Evolutionary conservation across 1,284 basidiomycete species (phyloP), one percentile per base, ranked within the genome.

Genomic region (Inonotus obliquus): DNA sequence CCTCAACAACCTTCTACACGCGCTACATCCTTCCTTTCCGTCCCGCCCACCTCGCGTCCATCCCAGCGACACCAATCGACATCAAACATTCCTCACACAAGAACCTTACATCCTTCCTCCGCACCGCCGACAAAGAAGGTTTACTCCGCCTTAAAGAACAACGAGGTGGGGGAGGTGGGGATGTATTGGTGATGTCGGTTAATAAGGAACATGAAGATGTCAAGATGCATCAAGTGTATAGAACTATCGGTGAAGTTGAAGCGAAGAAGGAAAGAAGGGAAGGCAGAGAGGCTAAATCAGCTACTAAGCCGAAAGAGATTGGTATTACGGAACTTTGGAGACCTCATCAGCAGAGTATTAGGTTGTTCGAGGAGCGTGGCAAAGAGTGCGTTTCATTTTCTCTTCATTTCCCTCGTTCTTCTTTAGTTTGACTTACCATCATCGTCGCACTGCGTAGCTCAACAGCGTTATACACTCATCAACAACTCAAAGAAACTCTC

Each of bases 51-150:
- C 78, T 82, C 32, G 77, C 77, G 14, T 68, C 74, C 63, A 4
- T 52, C 29, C 77, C 72, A 66, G 77, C 71, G 55, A 80, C 75
- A 49, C 77, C 70, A 51, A 77, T 76, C 55, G 77, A 79, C 67
- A 85, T 86, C 73, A 94, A 87, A 69, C 81, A 82, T 59, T 94
- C 83, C 1, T 80, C 81, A 7, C 82, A 88, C 77, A 96, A 94
- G 73, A 92, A 91, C 45, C 79, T 95, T 19, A 82, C 86, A 1
- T 79, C 84, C 1, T 93, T 95, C 75, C 79, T 96, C 69, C 94
- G 92, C 70, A 70, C 81, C 21, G 77, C 80, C 4, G 86, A 89
- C 63, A 94, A 94, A 70, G 82, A 85, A 4, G 82, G 82, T 0
- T 70, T 95, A 17, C 67, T 96, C 32, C 83, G 83, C 19, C 76